phyloP scores from a whole-genome alignment of 768 basidiomycete species.

The Chalciporus chontae region DNA sequence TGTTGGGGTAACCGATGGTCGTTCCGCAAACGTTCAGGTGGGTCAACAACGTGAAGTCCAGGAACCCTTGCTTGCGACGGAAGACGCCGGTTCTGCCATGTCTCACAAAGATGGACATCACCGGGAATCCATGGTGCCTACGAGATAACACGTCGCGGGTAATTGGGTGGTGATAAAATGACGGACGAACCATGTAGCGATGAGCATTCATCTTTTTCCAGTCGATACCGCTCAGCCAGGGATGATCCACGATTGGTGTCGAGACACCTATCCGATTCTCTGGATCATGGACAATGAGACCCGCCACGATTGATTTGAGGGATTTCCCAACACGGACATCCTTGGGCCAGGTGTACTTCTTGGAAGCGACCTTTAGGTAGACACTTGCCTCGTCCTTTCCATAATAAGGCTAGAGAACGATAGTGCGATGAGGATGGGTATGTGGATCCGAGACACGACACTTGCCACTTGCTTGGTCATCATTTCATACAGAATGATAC shows the following conservation, averaged over 20 bases:
- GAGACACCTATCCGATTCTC: conserved; percentile 38
- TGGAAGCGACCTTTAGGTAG: conserved; percentile 24
- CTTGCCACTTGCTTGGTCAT: conserved; percentile 35
- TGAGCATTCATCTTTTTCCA: conserved; percentile 45
- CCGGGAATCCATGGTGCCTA: conserved; percentile 45
- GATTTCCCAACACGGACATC: conserved; percentile 34
- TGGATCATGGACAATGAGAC: conserved; percentile 38
- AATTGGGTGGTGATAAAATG: neutral
- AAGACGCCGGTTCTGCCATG: conserved; percentile 39
- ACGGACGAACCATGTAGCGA: conserved; percentile 42
- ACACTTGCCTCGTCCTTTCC: conserved; percentile 26
- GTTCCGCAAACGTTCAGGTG: conserved; percentile 33
- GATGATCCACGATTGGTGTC: conserved; percentile 36
- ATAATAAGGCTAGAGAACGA: conserved; percentile 24
- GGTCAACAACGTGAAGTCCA: conserved; percentile 33
- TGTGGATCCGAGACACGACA: neutral
- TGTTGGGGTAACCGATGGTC: conserved; percentile 34
- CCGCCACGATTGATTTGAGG: conserved; percentile 40
- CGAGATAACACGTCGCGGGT: neutral
- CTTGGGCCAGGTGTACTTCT: conserved; percentile 39
- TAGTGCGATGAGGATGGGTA: neutral
- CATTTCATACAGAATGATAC: conserved; percentile 53
- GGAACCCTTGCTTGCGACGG: conserved; percentile 38
- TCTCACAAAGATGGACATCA: conserved; percentile 21
- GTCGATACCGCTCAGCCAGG: conserved; percentile 44